A percentile compares a stretch with the other conserved stretches of the same genome.
These are phyloP conservation scores for Wickerhamiella nectarea DNA, from an alignment of 805 yeast species.

Conservation along the genomic window DNA sequence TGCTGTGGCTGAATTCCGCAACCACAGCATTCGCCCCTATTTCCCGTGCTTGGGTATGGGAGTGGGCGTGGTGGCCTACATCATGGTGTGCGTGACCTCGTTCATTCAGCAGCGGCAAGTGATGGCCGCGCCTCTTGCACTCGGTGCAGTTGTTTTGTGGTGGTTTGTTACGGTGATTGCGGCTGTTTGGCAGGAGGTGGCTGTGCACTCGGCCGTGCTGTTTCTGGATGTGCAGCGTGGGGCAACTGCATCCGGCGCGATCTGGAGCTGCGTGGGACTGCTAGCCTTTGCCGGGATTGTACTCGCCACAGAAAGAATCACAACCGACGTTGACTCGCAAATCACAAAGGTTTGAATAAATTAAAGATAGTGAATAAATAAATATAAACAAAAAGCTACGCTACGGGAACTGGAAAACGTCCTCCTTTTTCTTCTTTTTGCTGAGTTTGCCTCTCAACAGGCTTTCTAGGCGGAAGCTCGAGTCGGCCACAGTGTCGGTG, in stretches of 20 bases:
- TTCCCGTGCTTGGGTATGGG: slow-evolving; percentile 11
- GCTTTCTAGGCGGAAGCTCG: slow-evolving; percentile 26
- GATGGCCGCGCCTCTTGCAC: not conserved
- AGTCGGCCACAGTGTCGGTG: slow-evolving; percentile 15
- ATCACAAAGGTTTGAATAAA: not conserved
- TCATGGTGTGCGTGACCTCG: not conserved
- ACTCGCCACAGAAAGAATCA: not conserved
- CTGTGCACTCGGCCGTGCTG: slow-evolving; percentile 15
- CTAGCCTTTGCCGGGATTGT: slow-evolving; percentile 5
- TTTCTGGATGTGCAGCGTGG: slow-evolving; percentile 13
- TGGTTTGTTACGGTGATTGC: slow-evolving; percentile 10
- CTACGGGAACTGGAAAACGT: not conserved
- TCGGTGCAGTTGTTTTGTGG: not conserved
- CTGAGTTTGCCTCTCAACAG: slow-evolving; percentile 22
- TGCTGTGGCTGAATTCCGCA: slow-evolving; percentile 10
- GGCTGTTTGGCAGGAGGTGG: slow-evolving; percentile 19
- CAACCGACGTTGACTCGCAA: not conserved
- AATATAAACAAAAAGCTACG: not conserved
- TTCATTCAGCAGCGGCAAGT: not conserved
- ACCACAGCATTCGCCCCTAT: slow-evolving; percentile 15
- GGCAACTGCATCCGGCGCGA: slow-evolving; percentile 14
- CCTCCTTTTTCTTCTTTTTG: slow-evolving; percentile 16
- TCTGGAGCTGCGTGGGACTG: slow-evolving; percentile 14
- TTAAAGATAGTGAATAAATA: not conserved
- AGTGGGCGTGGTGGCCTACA: slow-evolving; percentile 1